These are phyloP conservation scores for Pythium brassicae DNA, from an alignment of 352 stramenopile species.

Conservation along the genomic window DNA sequence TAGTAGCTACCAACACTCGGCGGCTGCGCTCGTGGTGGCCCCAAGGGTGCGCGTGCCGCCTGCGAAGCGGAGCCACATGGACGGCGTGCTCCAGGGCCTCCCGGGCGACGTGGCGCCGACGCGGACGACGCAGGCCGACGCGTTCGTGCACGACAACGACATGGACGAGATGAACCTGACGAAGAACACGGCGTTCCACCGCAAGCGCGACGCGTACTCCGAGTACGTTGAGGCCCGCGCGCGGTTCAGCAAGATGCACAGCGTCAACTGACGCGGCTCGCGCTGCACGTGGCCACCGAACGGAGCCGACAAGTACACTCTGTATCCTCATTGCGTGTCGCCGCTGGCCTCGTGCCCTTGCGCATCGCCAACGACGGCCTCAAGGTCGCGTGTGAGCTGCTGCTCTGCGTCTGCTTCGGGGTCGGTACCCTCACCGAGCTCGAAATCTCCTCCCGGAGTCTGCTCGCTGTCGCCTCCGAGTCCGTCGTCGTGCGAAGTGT, in stretches of 20 bases:
- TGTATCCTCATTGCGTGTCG: too few species aligned
- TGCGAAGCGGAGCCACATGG: conserved; percentile 77
- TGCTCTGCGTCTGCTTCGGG: too few species aligned
- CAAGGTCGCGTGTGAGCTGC: too few species aligned
- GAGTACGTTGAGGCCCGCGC: conserved; percentile 86
- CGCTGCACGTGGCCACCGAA: too few species aligned
- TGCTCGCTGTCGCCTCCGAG: too few species aligned
- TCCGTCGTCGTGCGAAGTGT: too few species aligned
- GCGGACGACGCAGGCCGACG: conserved; percentile 39
- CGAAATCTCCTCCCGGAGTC: too few species aligned
- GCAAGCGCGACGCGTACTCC: conserved; percentile 83
- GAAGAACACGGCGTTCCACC: conserved; percentile 70
- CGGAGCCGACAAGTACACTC: too few species aligned
- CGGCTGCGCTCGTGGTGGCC: conserved; percentile 9
- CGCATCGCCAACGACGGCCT: too few species aligned
- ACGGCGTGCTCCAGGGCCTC: conserved; percentile 60
- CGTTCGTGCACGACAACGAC: conserved; percentile 62
- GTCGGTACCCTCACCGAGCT: too few species aligned
- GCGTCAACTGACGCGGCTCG: conserved; percentile 53
- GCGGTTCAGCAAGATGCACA: conserved; percentile 89
- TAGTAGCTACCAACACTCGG: conserved; percentile 15
- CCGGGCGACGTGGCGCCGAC: conserved; percentile 27
- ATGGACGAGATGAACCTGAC: conserved; percentile 77
- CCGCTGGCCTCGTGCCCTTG: too few species aligned
- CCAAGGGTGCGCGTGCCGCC: conserved; percentile 37